phyloP scores from a whole-genome alignment of 371 early-diverging fungal species.

The Lichtheimia hyalospora region DNA sequence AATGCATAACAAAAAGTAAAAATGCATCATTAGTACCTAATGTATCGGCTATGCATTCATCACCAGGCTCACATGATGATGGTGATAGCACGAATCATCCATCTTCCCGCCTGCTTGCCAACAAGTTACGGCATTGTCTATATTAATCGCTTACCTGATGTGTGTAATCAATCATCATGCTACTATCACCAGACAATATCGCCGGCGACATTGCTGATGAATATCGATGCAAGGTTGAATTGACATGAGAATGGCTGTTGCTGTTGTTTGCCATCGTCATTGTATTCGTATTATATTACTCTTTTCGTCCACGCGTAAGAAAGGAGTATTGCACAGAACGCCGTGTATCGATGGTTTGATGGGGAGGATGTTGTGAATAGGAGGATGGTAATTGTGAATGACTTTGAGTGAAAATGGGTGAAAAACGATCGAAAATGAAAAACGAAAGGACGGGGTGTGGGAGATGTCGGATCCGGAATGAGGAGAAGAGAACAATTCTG shows the following conservation, averaged over 20 bases:
- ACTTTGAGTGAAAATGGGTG: background rate
- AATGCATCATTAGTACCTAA: background rate
- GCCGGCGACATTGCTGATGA: too few species aligned
- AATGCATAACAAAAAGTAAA: conserved; percentile 2
- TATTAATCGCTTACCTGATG: too few species aligned
- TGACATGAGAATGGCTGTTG: too few species aligned
- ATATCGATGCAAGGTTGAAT: too few species aligned
- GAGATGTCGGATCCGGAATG: conserved; percentile 3
- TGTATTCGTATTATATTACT: background rate
- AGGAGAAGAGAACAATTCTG: conserved; percentile 1
- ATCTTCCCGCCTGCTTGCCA: too few species aligned
- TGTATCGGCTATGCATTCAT: too few species aligned
- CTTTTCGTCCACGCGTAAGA: background rate
- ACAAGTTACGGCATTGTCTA: too few species aligned
- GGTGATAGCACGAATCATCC: too few species aligned
- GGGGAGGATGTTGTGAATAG: background rate
- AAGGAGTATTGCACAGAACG: background rate
- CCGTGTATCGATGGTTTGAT: background rate
- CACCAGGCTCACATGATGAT: too few species aligned
- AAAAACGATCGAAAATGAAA: conserved; percentile 1
- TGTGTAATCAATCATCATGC: too few species aligned
- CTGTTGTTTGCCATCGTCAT: background rate
- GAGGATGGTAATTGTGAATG: background rate
- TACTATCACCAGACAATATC: too few species aligned
- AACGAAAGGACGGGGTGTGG: conserved; percentile 13